Evolutionary conservation across 768 basidiomycete genomes (phyloP), one percentile per base, ranked within the genome.

Genomic region (Hysterangium stoloniferum): DNA sequence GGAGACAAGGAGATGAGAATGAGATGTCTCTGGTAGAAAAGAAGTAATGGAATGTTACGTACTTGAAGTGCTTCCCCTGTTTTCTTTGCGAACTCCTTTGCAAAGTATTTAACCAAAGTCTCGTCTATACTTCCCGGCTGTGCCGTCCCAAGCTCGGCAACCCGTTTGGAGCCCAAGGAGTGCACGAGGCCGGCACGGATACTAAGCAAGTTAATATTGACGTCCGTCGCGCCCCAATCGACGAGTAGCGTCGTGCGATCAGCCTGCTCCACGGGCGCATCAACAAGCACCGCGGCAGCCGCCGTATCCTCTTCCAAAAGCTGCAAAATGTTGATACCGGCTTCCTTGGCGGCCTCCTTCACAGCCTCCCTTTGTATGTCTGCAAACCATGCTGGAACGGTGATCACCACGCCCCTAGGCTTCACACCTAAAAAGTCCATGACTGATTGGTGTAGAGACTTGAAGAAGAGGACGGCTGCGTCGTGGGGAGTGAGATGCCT

Each of bases 61-160:
- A 32, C 44, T 29, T 40, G 24, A 4, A 51, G 29, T 6, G 22
- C 2, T 31, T 51, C 49, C 3, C 49, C 27, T 1, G 86, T 93
- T 72, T 96, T 99, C 70, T 97, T 98, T 44, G 87, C 88, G 66
- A 99, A 99, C 56, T 99, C 95, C 62, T 91, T 82, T 47, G 87
- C 82, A 65, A 99, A 96, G 72, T 87, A 88, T 54, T 85, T 84
- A 69, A 96, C 80, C 35, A 97, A 75, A 61, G 82, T 78, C 53
- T 80, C 78, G 67, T 92, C 89, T 59, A 94, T 80, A 53, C 77
- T 74, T 56, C 86, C 77, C 24, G 22, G 7, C 11, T 27, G 37
- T n/a, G 49, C 84, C 87, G 4, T 43, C 24, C 83, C 81, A 38
- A 84, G 63, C 24, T 63, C 58, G 31, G 72, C 63, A 33, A 66